These are phyloP conservation scores for Cladosporium cucumerinum DNA, from an alignment of 2,329 filamentous ascomycete genomes.

Conservation along the genomic window DNA sequence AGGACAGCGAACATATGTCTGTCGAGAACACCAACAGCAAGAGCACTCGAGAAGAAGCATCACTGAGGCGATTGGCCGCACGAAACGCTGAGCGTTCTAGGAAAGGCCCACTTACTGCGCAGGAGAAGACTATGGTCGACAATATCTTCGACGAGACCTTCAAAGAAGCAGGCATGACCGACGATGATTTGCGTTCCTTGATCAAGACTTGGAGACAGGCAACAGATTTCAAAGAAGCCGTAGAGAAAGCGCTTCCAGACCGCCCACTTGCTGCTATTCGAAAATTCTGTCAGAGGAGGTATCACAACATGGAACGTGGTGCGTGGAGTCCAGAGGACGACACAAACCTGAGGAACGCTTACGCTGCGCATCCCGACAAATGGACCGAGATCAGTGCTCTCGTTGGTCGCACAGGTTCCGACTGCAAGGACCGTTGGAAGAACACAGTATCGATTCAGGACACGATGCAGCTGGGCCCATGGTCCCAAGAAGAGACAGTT, in stretches of 20 bases:
- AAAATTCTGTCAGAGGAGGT: conserved; percentile 56
- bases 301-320: conserved; percentile 61
- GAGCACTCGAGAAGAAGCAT: background rate
- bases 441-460: conserved; percentile 63
- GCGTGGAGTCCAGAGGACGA: conserved; percentile 60
- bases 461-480: conserved; percentile 52
- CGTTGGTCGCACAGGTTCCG: conserved; percentile 62
- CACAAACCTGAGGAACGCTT: conserved; percentile 48
- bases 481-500: conserved; percentile 59
- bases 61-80: background rate
- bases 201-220: conserved; percentile 32
- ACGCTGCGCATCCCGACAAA: conserved; percentile 50
- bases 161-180: conserved; percentile 18
- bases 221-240: conserved; percentile 28
- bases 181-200: conserved; percentile 22
- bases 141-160: conserved; percentile 26
- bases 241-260: conserved; percentile 31
- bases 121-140: conserved; percentile 29
- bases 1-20: background rate
- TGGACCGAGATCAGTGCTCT: conserved; percentile 62
- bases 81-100: background rate
- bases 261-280: conserved; percentile 36
- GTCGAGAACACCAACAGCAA: background rate
- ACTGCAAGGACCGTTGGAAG: conserved; percentile 67
- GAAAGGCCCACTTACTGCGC: conserved; percentile 18